A percentile compares a stretch with the other conserved stretches of the same genome.
Evolutionary conservation across 2,329 filamentous ascomycete genomes (phyloP).

Genomic region (Sporothrix mexicana): DNA sequence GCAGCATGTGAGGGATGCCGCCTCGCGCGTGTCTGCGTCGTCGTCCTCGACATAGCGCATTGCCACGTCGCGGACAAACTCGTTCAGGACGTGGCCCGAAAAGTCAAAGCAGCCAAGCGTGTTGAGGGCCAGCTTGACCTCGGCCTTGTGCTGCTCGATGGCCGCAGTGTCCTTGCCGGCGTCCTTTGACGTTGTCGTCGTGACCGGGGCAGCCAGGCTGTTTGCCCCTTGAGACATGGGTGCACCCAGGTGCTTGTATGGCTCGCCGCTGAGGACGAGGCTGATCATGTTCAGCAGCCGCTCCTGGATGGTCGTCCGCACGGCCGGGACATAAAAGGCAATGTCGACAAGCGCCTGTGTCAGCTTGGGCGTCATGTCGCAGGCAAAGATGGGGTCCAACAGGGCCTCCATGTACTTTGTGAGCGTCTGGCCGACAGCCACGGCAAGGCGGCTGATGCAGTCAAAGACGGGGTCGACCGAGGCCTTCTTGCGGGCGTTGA

Average conservation of each 20-base stretch:
- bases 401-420: slow-evolving; percentile 98
- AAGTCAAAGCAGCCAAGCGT: slow-evolving; percentile 99
- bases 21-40: slow-evolving; percentile 89
- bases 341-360: slow-evolving; percentile 97
- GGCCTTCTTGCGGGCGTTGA: slow-evolving; percentile 72
- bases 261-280: slow-evolving; percentile 87
- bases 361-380: slow-evolving; percentile 89
- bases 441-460: slow-evolving; percentile 94
- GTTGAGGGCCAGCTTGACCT: slow-evolving; percentile 91
- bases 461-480: slow-evolving; percentile 86
- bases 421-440: slow-evolving; percentile 92
- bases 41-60: slow-evolving; percentile 98
- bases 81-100: slow-evolving; percentile 87
- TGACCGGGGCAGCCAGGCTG: slow-evolving; percentile 21
- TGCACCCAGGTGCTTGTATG: slow-evolving; percentile 90
- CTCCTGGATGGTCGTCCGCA: slow-evolving; percentile 91
- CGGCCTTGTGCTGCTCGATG: slow-evolving; percentile 79
- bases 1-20: slow-evolving; percentile 94
- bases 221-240: slow-evolving; percentile 55
- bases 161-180: slow-evolving; percentile 76
- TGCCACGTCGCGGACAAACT: slow-evolving; percentile 97
- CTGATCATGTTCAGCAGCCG: slow-evolving; percentile 93
- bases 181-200: slow-evolving; percentile 67
- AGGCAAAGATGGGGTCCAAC: slow-evolving; percentile 95
- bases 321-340: slow-evolving; percentile 97